Evolutionary conservation across 2,329 filamentous ascomycete species (phyloP).

Genomic region (Exophiala calicioides): DNA sequence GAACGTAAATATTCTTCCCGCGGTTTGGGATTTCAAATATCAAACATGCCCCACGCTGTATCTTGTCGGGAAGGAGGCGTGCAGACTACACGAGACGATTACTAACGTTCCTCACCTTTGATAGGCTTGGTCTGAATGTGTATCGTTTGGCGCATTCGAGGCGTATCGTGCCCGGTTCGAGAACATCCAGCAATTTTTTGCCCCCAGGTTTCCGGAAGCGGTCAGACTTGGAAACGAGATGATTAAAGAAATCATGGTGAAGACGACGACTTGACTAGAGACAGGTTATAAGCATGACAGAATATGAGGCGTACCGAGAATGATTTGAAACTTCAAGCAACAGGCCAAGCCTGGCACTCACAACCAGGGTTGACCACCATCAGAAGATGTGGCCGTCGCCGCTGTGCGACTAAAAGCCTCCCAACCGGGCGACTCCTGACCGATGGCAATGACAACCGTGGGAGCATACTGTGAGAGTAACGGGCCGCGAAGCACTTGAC

Average conservation of each 20-base stretch:
- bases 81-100: background rate
- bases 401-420: too few species aligned
- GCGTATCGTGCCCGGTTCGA: constrained; percentile 90
- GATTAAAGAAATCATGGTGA: constrained; percentile 92
- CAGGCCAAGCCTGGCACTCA: too few species aligned
- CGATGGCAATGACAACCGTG: too few species aligned
- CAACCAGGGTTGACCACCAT: too few species aligned
- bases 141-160: constrained; percentile 87
- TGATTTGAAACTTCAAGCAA: too few species aligned
- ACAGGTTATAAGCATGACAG: too few species aligned
- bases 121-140: constrained; percentile 89
- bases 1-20: background rate
- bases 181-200: constrained; percentile 86
- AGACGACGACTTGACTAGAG: constrained; percentile 53
- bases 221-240: constrained; percentile 89
- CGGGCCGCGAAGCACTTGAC: too few species aligned
- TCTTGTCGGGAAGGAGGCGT: background rate
- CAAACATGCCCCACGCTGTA: constrained; percentile 4
- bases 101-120: constrained; percentile 8
- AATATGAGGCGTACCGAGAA: too few species aligned
- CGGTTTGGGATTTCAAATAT: background rate
- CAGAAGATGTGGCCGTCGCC: too few species aligned
- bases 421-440: too few species aligned
- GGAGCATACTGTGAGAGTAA: too few species aligned
- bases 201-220: constrained; percentile 84